phyloP scores from a whole-genome alignment of 192 early-diverging fungal genomes.

The Powellomyces hirtus region DNA sequence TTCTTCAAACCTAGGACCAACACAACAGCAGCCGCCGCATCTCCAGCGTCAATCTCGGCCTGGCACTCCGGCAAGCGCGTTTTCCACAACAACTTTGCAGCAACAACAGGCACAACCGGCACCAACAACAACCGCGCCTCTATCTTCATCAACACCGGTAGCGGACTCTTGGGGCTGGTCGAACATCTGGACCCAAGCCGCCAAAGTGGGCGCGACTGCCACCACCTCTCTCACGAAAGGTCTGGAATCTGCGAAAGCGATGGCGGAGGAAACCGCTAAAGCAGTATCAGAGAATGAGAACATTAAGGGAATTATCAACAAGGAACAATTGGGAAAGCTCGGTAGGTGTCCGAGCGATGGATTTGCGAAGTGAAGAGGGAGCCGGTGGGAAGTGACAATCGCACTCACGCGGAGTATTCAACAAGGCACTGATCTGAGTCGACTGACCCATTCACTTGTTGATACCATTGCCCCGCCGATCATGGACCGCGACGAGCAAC shows the following conservation, averaged over 20 bases:
- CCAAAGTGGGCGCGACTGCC: constrained; percentile 32
- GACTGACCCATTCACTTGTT: constrained; percentile 33
- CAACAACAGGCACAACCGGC: neutral
- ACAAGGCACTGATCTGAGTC: constrained; percentile 35
- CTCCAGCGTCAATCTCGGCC: neutral
- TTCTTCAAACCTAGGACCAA: neutral
- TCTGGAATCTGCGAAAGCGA: constrained; percentile 25
- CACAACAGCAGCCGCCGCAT: neutral
- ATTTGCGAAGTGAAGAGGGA: no score
- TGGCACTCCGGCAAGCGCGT: no score
- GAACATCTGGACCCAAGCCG: constrained; percentile 25
- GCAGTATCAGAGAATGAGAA: constrained; percentile 36
- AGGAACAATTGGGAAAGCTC: constrained; percentile 39
- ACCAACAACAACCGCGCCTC: neutral
- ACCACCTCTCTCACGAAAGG: constrained; percentile 35
- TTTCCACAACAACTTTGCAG: no score
- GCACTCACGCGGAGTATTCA: neutral
- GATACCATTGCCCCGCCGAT: constrained; percentile 49
- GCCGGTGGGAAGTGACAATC: neutral
- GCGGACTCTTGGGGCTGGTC: constrained; percentile 15
- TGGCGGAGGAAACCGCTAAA: constrained; percentile 45
- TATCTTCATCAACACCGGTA: no score
- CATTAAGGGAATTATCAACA: constrained; percentile 46
- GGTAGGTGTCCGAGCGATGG: no score
- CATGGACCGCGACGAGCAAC: neutral